Percentiles rank a stretch among this genome's conserved stretches.
Conservation (phyloP, 441 rosid species). For the Euphorbia celastroides region DNA sequence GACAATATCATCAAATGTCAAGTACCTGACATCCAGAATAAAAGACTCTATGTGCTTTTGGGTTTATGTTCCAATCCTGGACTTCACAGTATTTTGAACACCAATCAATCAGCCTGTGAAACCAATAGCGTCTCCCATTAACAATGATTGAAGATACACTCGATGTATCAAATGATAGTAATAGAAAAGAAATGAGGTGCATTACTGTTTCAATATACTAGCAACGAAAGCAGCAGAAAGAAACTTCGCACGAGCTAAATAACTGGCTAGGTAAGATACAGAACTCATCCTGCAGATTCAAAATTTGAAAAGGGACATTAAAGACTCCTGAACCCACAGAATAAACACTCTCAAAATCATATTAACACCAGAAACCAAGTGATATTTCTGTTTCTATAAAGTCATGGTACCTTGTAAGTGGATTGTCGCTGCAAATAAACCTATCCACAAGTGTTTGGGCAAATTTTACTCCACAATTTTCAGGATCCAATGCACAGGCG, state of each 20-base stretch:
- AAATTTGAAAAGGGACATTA: not conserved
- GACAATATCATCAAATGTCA: constrained; percentile 2
- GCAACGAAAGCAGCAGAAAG: constrained; percentile 42
- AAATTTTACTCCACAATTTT: constrained; percentile 65
- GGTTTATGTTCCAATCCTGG: constrained; percentile 39
- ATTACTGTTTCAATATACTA: constrained; percentile 47
- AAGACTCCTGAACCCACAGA: not conserved
- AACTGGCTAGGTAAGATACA: constrained; percentile 82
- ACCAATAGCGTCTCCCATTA: not conserved
- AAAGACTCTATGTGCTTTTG: constrained; percentile 46
- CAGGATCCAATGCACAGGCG: constrained; percentile 80
- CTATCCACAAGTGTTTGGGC: constrained; percentile 46
- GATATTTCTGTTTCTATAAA: not conserved
- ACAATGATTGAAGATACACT: not conserved
- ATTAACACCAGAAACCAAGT: not conserved
- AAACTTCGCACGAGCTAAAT: constrained; percentile 83
- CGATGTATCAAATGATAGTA: not conserved
- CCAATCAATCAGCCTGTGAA: constrained; percentile 65
- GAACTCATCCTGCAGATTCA: constrained; percentile 75
- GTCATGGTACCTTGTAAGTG: constrained; percentile 44
- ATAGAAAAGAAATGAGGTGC: not conserved
- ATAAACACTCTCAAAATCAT: not conserved
- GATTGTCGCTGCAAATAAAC: constrained; percentile 34
- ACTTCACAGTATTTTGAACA: constrained; percentile 49
- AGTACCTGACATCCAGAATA: constrained; percentile 82